Evolutionary conservation across 495 filamentous ascomycete genomes (phyloP), one percentile per base, ranked within the genome.

Genomic region (Glutinoglossum americanum): DNA sequence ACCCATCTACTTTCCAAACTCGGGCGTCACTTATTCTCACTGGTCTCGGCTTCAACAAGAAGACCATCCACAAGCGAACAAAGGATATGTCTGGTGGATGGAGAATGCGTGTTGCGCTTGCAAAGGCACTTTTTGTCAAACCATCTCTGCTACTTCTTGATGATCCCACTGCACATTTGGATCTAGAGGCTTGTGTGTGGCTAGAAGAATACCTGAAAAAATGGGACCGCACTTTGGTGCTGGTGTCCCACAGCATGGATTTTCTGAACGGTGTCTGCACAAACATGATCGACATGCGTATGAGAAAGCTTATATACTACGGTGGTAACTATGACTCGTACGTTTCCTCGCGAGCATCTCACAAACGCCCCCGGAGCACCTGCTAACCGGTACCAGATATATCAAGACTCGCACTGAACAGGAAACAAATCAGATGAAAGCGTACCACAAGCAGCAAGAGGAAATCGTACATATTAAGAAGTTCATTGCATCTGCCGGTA

Each of bases 81-180:
- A 99, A 95, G 80, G 92, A 99, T 66, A 99, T 99, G 92, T 99
- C 92, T 62, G 92, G 92, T 83, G 92, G 92, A 61, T 99, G 92
- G 92, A 80, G 93, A 74, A 99, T 99, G 92, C 85, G 92, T 78
- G 92, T 99, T 30, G 92, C 92, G 33, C 80, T 99, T 44, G 92
- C 77, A 64, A 99, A 97, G 77, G 93, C 92, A 30, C 82, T 99
- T 51, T 99, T 99, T 76, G 90, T 99, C 70, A 93, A 90, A 78
- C 92, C 92, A 25, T 89, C 87, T 7, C 76, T 99, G 39, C 80
- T 99, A 19, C 78, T 99, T 51, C 88, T 99, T 61, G 92, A 99
- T 69, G 92, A 99, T 75, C 92, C 92, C 19, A 99, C 92, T 32
- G 92, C 92, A 62, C 92, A 99, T 79, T 87, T 99, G 79, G 92